Evolutionary conservation across 75 land plant species (phyloP).

Genomic region (Picea sitchensis): DNA sequence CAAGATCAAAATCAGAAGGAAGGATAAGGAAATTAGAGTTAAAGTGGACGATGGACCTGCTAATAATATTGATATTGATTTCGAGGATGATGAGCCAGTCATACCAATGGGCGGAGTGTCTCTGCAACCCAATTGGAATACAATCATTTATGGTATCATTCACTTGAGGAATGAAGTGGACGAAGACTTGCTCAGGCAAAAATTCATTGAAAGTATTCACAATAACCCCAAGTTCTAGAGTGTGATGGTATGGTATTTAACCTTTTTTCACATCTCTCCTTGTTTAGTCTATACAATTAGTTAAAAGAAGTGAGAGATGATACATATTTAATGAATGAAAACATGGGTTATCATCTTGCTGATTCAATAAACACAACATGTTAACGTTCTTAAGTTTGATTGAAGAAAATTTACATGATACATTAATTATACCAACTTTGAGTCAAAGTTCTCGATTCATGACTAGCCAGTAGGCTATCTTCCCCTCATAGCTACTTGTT

Average conservation of each 20-base stretch:
- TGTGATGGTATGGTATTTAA: conserved; percentile 20
- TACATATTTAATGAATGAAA: no score
- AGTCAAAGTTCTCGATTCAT: no score
- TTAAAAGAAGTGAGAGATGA: no score
- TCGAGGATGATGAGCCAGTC: conserved; percentile 35
- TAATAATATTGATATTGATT: not conserved
- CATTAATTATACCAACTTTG: no score
- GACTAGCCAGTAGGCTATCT: no score
- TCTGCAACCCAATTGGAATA: conserved; percentile 31
- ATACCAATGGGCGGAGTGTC: conserved; percentile 64
- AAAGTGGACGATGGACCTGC: not conserved
- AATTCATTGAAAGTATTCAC: conserved; percentile 25
- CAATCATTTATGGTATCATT: conserved; percentile 26
- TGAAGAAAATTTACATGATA: no score
- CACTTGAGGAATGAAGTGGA: conserved; percentile 34
- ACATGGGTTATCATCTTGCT: no score
- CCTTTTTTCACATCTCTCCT: not conserved
- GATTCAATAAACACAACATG: no score
- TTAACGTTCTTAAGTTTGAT: no score
- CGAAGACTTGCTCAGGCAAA: conserved; percentile 24
- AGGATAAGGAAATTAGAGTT: not conserved
- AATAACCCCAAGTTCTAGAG: conserved; percentile 59
- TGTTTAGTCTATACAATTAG: not conserved
- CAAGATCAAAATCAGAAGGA: no score
- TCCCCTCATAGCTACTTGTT: no score